Base-by-base conservation (phyloP, 495 filamentous ascomycete species). In the Stereocaulon alpinum region DNA sequence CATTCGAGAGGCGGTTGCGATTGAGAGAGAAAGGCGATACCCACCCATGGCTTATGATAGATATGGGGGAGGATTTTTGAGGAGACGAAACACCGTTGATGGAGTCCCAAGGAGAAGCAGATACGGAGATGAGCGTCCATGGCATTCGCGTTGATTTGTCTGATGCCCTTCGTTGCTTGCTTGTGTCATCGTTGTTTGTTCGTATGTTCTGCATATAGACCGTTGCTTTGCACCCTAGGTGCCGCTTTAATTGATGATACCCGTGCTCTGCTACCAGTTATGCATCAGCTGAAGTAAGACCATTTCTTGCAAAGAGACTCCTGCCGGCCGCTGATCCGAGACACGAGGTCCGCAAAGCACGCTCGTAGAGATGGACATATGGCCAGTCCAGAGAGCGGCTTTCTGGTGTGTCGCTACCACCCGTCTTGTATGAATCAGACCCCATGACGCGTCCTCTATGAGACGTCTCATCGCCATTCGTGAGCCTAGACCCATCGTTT, bases 71-170 rank as follows among this genome's bases (percentile, higher is more conserved):
- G 59, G 22, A n/a, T 18, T 0, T 3, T 32, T 61, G 43, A 47
- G 52, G 18, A 56, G 59, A 48, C 59, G 59, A 24, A 49, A 61
- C 30, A 56, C 59, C 10, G 9, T 48, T 20, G 59, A 32, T 49
- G 52, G 59, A 42, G 22, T 20, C 30, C 41, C 56, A 40, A 14
- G 59, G 40, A 14, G 59, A 40, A 27, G 34, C 2, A 24, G 37
- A 2, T n/a, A 22, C 17, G 42, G 27, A 20, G 29, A 27, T 17
- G 18, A n/a, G 18, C 27, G 20, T 7, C 27, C 24, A 11, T 14
- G 51, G 44, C 24, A 41, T 34, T 51, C 43, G 45, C 14, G 56
- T 10, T 58, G 43, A 34, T 37, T 42, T 27, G 15, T 1, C 18
- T 4, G 56, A 29, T 30, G 15, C 20, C n/a, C n/a, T 14, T 27